phyloP scores from a whole-genome alignment of 2,329 filamentous ascomycete genomes.

The Pseudonectria buxi region DNA sequence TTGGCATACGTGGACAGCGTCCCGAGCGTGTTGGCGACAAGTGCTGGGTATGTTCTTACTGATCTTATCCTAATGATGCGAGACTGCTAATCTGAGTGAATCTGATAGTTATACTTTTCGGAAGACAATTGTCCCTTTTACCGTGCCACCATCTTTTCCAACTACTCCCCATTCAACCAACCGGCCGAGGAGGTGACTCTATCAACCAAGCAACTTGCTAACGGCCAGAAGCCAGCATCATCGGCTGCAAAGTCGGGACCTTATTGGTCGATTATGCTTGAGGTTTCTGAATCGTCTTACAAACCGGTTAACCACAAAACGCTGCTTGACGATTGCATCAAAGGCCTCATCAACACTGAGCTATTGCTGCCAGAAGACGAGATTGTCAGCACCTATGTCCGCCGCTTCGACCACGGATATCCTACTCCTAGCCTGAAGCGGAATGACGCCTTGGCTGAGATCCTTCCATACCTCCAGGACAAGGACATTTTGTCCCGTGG shows the following conservation, averaged over 20 bases:
- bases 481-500: slow-evolving; percentile 92
- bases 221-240: slow-evolving; percentile 73
- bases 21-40: slow-evolving; percentile 98
- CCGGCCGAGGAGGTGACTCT: slow-evolving; percentile 76
- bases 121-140: slow-evolving; percentile 99
- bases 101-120: slow-evolving; percentile 79
- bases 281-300: slow-evolving; percentile 91
- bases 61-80: too few species aligned
- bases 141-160: slow-evolving; percentile 99
- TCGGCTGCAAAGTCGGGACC: slow-evolving; percentile 74
- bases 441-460: slow-evolving; percentile 85
- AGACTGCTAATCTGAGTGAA: slow-evolving; percentile 19
- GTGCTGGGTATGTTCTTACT: slow-evolving; percentile 72
- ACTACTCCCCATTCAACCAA: slow-evolving; percentile 99
- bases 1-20: slow-evolving; percentile 84
- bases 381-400: slow-evolving; percentile 97
- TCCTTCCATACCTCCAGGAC: slow-evolving; percentile 86
- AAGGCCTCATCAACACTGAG: slow-evolving; percentile 94
- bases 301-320: slow-evolving; percentile 87
- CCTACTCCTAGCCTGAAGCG: slow-evolving; percentile 92
- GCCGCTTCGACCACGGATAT: slow-evolving; percentile 96
- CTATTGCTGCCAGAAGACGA: slow-evolving; percentile 89
- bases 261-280: slow-evolving; percentile 99
- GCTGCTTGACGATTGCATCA: slow-evolving; percentile 83
- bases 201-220: slow-evolving; percentile 74